Base-by-base conservation (phyloP, 305 asterid species). In the Withania somnifera region DNA sequence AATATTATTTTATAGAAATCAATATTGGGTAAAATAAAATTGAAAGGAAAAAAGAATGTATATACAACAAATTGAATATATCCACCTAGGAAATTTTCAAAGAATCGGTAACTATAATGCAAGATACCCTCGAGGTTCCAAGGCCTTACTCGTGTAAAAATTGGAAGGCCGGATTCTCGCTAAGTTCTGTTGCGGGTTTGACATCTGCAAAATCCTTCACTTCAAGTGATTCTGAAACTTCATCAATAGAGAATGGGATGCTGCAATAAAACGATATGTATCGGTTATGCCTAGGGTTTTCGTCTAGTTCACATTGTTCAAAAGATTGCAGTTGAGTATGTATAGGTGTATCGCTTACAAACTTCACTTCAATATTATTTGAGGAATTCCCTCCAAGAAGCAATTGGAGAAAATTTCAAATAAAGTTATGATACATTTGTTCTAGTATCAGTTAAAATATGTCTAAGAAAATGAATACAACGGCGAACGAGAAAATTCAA, bases 241-340 rank as follows among this genome's bases (percentile, higher is more conserved):
- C 98, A 51, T 94, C 98, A 63, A 93, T 87, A 5, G 99, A 94
- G 91, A 97, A 97, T 0, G 98, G 99, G 78, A 95, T 97, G 91
- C 98, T 97, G 97, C 89, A 89, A 68, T 15, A 17, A 75, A 6
- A 51, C 50, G n/a, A 51, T 3, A 28, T 17, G 26, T 73, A 26
- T 50, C 14, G 13, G 45, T 75, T 73, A 73, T 26, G 50, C 17
- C 79, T 45, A 26, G 26, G 8, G 58, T 26, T 26, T 47, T 73
- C 60, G 26, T 24, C 42, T 24, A 73, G 58, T 15, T 71, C 67
- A 24, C 36, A 57, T 57, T 57, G 11, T 11, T 57, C 24, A 71
- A 14, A 22, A 38, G 30, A 10, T 19, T 68, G 53, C 77, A 68
- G 53, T 68, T 11, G 53, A 68, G 32, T n/a, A 5, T 9, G 19